These are phyloP conservation scores for Colletotrichum karsti DNA, from an alignment of 2,329 filamentous ascomycete species.

Conservation along the genomic window DNA sequence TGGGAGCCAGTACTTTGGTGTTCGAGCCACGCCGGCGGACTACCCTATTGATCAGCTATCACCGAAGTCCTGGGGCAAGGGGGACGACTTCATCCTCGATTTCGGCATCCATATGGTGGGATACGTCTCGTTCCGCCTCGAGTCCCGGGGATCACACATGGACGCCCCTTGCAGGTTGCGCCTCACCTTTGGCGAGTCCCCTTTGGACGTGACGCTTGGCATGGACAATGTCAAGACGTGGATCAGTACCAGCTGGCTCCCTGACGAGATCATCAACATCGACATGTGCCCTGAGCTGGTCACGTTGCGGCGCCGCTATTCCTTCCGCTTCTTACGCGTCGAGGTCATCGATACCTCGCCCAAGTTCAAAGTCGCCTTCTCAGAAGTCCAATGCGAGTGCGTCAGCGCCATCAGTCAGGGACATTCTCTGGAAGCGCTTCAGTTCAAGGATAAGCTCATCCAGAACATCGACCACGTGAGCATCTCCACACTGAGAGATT, in stretches of 20 bases:
- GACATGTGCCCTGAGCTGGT: slow-evolving; percentile 41
- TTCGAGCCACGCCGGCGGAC: slow-evolving; percentile 25
- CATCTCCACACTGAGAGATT: slow-evolving; percentile 43
- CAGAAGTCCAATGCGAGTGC: slow-evolving; percentile 36
- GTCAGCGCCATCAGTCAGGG: slow-evolving; percentile 37
- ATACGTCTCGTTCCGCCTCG: slow-evolving; percentile 38
- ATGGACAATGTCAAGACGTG: slow-evolving; percentile 43
- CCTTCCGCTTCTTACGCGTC: slow-evolving; percentile 44
- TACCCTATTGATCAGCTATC: slow-evolving; percentile 28
- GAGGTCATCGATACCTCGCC: slow-evolving; percentile 43
- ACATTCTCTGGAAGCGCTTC: slow-evolving; percentile 26
- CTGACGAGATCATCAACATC: slow-evolving; percentile 44
- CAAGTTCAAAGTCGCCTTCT: slow-evolving; percentile 42
- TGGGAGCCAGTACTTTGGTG: slow-evolving; percentile 32
- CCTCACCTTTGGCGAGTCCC: slow-evolving; percentile 45
- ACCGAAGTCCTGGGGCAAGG: slow-evolving; percentile 34
- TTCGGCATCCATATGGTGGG: slow-evolving; percentile 44
- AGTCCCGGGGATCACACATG: slow-evolving; percentile 38
- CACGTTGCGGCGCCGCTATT: slow-evolving; percentile 38
- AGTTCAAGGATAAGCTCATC: slow-evolving; percentile 33
- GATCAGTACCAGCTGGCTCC: slow-evolving; percentile 47
- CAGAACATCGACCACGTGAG: slow-evolving; percentile 38
- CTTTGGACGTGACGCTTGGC: slow-evolving; percentile 43
- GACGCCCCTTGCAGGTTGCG: slow-evolving; percentile 44
- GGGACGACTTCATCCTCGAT: slow-evolving; percentile 40